A percentile compares a stretch with the other conserved stretches of the same genome.
Evolutionary conservation across 1,284 basidiomycete genomes (phyloP).

Genomic region (Cryptococcus sp.): DNA sequence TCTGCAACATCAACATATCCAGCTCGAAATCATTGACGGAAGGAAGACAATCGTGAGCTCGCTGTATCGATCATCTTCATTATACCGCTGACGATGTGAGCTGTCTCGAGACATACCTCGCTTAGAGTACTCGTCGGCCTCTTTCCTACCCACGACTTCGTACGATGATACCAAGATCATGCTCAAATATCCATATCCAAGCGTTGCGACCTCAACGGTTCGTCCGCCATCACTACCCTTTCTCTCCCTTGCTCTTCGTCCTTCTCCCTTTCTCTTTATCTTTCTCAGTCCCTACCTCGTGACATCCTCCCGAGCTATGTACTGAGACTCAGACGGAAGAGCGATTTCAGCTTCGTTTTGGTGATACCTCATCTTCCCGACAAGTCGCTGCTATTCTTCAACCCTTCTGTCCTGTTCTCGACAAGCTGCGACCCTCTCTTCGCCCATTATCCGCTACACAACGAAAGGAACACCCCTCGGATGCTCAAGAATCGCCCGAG

Average conservation of each 20-base stretch:
- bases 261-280: too few species aligned
- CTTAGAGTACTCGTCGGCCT: too few species aligned
- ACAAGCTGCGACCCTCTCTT: neutral
- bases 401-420: neutral
- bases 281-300: too few species aligned
- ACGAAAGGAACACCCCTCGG: neutral
- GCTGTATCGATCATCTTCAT: neutral
- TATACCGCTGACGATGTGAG: neutral
- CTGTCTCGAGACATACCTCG: neutral
- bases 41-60: neutral
- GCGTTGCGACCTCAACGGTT: neutral
- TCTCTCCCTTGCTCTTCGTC: neutral
- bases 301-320: too few species aligned
- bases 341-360: slow-evolving; percentile 9
- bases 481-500: neutral
- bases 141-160: too few species aligned
- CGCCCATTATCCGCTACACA: neutral
- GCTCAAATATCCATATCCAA: slow-evolving; percentile 8
- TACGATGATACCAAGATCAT: neutral
- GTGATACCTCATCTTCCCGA: neutral
- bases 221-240: too few species aligned
- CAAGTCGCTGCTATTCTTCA: slow-evolving; percentile 9
- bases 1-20: neutral
- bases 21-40: neutral
- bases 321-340: slow-evolving; percentile 8